Evolutionary conservation across 2,329 filamentous ascomycete genomes (phyloP).

Genomic region (Mollisiaceae sp.): DNA sequence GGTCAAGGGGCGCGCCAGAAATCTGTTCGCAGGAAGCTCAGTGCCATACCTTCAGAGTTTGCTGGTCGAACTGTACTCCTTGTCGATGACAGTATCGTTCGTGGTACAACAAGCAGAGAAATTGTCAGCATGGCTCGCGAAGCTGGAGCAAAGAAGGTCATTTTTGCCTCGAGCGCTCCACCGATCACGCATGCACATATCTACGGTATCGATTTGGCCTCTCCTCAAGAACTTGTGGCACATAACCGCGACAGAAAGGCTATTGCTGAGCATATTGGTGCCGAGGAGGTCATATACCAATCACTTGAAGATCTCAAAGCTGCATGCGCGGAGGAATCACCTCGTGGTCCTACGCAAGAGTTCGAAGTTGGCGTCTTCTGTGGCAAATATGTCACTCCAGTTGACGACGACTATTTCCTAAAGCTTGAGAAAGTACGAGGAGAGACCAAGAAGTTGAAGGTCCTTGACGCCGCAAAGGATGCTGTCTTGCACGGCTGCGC

Average conservation of each 20-base stretch:
- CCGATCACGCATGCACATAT: slow-evolving; percentile 87
- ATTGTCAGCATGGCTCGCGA: slow-evolving; percentile 86
- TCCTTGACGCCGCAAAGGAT: slow-evolving; percentile 66
- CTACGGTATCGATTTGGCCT: slow-evolving; percentile 80
- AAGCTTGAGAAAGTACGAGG: slow-evolving; percentile 75
- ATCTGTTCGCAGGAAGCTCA: slow-evolving; percentile 87
- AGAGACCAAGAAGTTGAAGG: slow-evolving; percentile 70
- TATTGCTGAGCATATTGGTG: slow-evolving; percentile 72
- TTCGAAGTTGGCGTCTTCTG: slow-evolving; percentile 95
- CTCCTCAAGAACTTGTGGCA: slow-evolving; percentile 72
- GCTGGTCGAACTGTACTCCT: slow-evolving; percentile 78
- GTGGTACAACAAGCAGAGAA: slow-evolving; percentile 81
- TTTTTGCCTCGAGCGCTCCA: slow-evolving; percentile 82
- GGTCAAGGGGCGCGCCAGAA: slow-evolving; percentile 81
- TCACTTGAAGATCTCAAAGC: slow-evolving; percentile 78
- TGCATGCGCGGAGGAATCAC: slow-evolving; percentile 75
- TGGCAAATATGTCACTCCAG: slow-evolving; percentile 82
- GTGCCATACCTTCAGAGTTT: slow-evolving; percentile 86
- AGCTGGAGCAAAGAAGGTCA: slow-evolving; percentile 79
- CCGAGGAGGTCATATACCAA: slow-evolving; percentile 79
- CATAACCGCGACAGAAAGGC: slow-evolving; percentile 65
- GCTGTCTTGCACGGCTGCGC: slow-evolving; percentile 68
- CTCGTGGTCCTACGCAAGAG: slow-evolving; percentile 60
- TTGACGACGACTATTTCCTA: slow-evolving; percentile 81
- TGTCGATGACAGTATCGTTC: slow-evolving; percentile 89